phyloP scores from a whole-genome alignment of 805 yeast genomes.

The Metahyphopichia silvanorum region DNA sequence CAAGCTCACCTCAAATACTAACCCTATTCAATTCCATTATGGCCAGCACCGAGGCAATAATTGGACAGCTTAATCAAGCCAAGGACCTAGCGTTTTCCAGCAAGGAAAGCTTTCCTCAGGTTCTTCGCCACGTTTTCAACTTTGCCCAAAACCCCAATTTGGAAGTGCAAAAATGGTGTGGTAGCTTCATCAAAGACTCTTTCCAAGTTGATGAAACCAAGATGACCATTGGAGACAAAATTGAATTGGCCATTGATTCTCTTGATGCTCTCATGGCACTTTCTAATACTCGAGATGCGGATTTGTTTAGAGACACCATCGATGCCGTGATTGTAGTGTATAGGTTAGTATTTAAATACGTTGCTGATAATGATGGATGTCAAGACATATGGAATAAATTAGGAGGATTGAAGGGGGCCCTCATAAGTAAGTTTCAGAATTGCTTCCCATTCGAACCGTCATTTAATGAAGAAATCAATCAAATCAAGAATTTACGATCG shows the following conservation, averaged over 20 bases:
- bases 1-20: too few species aligned
- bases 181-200: slow-evolving; percentile 35
- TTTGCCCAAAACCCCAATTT: slow-evolving; percentile 32
- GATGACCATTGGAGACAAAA: slow-evolving; percentile 24
- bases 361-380: slow-evolving; percentile 46
- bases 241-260: slow-evolving; percentile 40
- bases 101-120: slow-evolving; percentile 34
- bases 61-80: slow-evolving; percentile 36
- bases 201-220: slow-evolving; percentile 24
- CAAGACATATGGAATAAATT: slow-evolving; percentile 54
- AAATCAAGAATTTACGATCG: slow-evolving; percentile 50
- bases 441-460: slow-evolving; percentile 49
- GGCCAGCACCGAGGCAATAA: slow-evolving; percentile 15
- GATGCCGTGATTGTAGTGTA: slow-evolving; percentile 40
- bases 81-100: slow-evolving; percentile 29
- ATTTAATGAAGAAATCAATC: slow-evolving; percentile 48
- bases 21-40: slow-evolving; percentile 5
- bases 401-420: slow-evolving; percentile 50
- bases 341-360: slow-evolving; percentile 42
- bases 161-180: slow-evolving; percentile 39
- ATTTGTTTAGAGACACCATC: slow-evolving; percentile 27
- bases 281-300: slow-evolving; percentile 24
- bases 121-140: slow-evolving; percentile 40
- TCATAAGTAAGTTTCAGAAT: slow-evolving; percentile 61
- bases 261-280: slow-evolving; percentile 28